Base-by-base conservation (phyloP, 768 basidiomycete genomes). In the Ramaria rubella region DNA sequence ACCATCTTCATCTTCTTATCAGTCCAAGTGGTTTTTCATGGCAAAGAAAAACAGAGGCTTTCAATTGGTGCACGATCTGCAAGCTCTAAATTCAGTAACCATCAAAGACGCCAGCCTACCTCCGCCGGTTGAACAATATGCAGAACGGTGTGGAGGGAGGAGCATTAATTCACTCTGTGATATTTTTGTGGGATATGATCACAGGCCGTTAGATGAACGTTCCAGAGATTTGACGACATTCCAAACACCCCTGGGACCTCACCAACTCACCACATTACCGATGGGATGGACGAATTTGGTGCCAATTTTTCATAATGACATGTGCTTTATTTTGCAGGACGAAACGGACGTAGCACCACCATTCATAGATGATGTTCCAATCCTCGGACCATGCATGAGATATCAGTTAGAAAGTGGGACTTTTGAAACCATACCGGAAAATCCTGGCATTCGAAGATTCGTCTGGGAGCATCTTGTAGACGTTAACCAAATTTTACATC, bases 211-310 rank as follows among this genome's bases (percentile, higher is more conserved):
- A 30, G 51, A 60, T 26, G 53, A 51, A 11, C 42, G 52, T 26
- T 61, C 59, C 17, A 7, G 59, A 26, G 64, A 61, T 19, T 60
- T 61, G 1, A 54, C 64, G 1, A 61, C 61, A 49, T 65, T 65
- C 40, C 64, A 65, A 52, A 72, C 68, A 0, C 73, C 71, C 0
- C 63, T 73, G 5, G 72, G 74, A 1, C 60, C 67, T 0, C 53
- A 72, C 0, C 58, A 67, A 0, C 63, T 76, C 0, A 65, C 65
- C 1, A 63, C 65, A 0, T 57, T 77, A 0, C 73, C 74, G 0
- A 74, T 74, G 72, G 77, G 75, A 0, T 74, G 64, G 27, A 52
- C 26, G 61, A 59, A 61, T 55, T 50, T 19, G 49, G 51, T 12
- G 33, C 11, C 21, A 57, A 57, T 45, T 68, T 65, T 52, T 40